phyloP scores from a whole-genome alignment of 805 yeast species.

The Scheffersomyces lignosus region DNA sequence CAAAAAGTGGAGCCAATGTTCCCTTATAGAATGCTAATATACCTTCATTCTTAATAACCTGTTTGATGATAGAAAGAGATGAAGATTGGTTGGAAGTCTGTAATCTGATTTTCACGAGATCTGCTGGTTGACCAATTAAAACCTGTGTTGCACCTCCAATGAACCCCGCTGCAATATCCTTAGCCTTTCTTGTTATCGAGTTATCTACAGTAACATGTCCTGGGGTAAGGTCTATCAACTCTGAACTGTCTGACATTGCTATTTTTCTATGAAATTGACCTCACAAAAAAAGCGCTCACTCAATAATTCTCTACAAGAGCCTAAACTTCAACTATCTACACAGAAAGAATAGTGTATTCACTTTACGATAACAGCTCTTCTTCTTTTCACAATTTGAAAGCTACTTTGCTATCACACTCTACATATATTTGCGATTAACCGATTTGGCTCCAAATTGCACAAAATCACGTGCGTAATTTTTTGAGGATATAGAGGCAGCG shows the following conservation, averaged over 20 bases:
- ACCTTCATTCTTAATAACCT: conserved; percentile 43
- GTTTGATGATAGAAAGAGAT: conserved; percentile 31
- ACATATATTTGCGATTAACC: neutral
- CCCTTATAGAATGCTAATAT: conserved; percentile 45
- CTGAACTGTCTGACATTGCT: neutral
- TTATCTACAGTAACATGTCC: conserved; percentile 27
- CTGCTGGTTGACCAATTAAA: conserved; percentile 48
- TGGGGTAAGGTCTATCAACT: neutral
- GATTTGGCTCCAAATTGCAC: conserved; percentile 8
- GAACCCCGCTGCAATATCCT: conserved; percentile 46
- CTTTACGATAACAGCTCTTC: neutral
- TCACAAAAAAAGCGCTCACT: too few relatives aligned
- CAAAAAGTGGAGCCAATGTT: conserved; percentile 44
- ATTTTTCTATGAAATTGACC: too few relatives aligned
- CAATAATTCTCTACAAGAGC: too few relatives aligned
- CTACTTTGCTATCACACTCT: neutral
- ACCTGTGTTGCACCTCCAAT: conserved; percentile 50
- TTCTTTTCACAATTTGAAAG: neutral
- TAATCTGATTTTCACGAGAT: conserved; percentile 42
- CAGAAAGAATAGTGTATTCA: too few relatives aligned
- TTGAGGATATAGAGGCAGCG: too few relatives aligned
- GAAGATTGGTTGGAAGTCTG: conserved; percentile 37
- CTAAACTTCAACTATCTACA: too few relatives aligned
- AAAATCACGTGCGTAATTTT: conserved; percentile 14
- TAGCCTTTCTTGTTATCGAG: conserved; percentile 36